phyloP scores from a whole-genome alignment of 2,329 filamentous ascomycete genomes.

The Dothiorella sarmentorum region DNA sequence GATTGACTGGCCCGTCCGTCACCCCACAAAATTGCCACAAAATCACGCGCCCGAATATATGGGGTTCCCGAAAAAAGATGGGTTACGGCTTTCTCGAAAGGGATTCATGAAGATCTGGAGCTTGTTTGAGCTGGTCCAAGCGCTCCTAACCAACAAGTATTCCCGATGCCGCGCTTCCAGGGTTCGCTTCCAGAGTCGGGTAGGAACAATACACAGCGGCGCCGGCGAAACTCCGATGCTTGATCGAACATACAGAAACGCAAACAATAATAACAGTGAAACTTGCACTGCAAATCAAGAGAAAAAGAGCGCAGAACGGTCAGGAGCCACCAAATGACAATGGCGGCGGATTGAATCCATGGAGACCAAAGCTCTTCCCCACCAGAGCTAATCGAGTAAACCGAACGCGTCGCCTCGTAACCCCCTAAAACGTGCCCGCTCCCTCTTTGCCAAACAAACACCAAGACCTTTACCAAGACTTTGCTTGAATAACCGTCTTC shows the following conservation, averaged over 20 bases:
- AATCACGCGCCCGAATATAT: background rate
- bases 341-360: background rate
- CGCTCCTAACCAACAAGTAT: too few species aligned
- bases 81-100: background rate
- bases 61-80: slow-evolving; percentile 3
- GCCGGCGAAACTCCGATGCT: background rate
- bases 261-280: too few species aligned
- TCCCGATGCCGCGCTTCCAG: too few species aligned
- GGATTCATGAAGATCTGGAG: slow-evolving; percentile 4
- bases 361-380: slow-evolving; percentile 1
- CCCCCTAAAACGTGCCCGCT: background rate
- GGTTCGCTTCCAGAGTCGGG: too few species aligned
- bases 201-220: background rate
- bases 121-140: background rate
- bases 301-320: too few species aligned
- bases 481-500: background rate
- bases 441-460: slow-evolving; percentile 7
- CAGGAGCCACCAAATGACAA: too few species aligned
- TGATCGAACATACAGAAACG: background rate
- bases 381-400: background rate
- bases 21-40: background rate
- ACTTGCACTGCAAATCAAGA: too few species aligned
- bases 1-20: background rate
- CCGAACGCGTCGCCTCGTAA: background rate
- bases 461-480: slow-evolving; percentile 7